Evolutionary conservation across 306 rosid species (phyloP).

Genomic region (Prunus mume): DNA sequence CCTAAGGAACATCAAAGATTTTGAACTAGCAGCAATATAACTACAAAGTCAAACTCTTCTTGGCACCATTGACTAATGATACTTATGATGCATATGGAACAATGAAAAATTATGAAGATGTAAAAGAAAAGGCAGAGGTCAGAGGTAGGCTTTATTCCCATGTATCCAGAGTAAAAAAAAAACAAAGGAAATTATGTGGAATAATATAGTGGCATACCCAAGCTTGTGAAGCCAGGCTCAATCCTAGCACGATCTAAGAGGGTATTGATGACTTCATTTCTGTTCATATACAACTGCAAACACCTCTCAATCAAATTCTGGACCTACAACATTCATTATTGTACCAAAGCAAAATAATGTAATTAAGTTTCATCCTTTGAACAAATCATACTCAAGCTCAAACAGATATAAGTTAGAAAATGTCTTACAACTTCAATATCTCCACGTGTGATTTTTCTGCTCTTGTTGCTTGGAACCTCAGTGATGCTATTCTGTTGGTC

Average conservation of each 20-base stretch:
- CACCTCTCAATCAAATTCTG: slow-evolving; percentile 26
- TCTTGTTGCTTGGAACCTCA: slow-evolving; percentile 1
- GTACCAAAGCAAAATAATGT: not conserved
- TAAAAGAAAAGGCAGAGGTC: not conserved
- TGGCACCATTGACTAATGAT: not conserved
- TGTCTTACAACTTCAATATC: slow-evolving; percentile 17
- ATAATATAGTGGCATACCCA: slow-evolving; percentile 9
- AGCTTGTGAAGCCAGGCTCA: slow-evolving; percentile 15
- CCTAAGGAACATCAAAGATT: no score
- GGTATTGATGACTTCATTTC: slow-evolving; percentile 1
- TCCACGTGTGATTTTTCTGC: slow-evolving; percentile 6
- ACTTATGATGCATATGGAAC: not conserved
- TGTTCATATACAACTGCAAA: slow-evolving; percentile 16
- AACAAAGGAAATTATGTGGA: not conserved
- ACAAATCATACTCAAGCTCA: not conserved
- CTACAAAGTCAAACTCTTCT: no score
- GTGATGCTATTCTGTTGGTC: not conserved
- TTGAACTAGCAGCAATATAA: no score
- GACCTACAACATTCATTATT: slow-evolving; percentile 10
- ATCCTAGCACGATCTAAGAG: slow-evolving; percentile 13
- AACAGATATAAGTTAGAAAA: not conserved
- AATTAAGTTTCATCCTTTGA: not conserved
- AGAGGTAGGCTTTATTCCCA: not conserved
- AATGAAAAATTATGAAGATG: not conserved
- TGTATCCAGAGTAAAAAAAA: not conserved